Base-by-base conservation (phyloP, 1,284 basidiomycete genomes). In the Cryptococcus sp. region DNA sequence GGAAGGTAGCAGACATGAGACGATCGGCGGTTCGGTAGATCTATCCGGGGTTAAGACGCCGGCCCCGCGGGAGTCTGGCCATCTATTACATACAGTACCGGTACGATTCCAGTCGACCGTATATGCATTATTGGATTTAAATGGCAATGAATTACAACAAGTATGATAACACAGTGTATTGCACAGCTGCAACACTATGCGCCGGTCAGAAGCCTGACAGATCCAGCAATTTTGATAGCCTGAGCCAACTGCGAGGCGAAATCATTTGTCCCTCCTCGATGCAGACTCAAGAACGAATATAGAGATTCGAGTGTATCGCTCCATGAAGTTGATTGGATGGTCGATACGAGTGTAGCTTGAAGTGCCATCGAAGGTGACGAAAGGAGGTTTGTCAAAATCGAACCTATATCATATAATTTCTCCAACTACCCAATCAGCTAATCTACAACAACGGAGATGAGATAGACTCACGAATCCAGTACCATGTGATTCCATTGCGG, bases 401-500 rank as follows among this genome's bases (percentile, higher is more conserved):
- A 53, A 5, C 57, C 60, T 28, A 67, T 60, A 37, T 67, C 65
- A 41, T 57, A 62, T 14, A 67, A 53, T 48, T 67, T 67, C 45
- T 64, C 61, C 25, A 61, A 55, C 59, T 61, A 41, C 7, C 10
- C 5, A 16, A 28, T 11, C 43, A 11, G 14, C 22, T 31, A 10
- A 16, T 44, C 14, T 37, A 16, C 11, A 25, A 34, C 21, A 2
- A 36, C 9, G 11, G 9, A 36, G 4, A 37, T 18, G 19, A 19
- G 10, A 34, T 34, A 16, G 16, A 53, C 59, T 56, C 49, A 67
- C 65, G 44, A 67, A 67, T 13, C 65, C 65, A 10, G 49, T 53
- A 4, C 65, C 65, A 41, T 67, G 65, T n/a, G 55, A 55, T 45
- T 65, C 65, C 59, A 67, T 62, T 1, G 62, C 51, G 4, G 40